Conservation (phyloP, 2,329 filamentous ascomycete species). For the Monilinia aucupariae region DNA sequence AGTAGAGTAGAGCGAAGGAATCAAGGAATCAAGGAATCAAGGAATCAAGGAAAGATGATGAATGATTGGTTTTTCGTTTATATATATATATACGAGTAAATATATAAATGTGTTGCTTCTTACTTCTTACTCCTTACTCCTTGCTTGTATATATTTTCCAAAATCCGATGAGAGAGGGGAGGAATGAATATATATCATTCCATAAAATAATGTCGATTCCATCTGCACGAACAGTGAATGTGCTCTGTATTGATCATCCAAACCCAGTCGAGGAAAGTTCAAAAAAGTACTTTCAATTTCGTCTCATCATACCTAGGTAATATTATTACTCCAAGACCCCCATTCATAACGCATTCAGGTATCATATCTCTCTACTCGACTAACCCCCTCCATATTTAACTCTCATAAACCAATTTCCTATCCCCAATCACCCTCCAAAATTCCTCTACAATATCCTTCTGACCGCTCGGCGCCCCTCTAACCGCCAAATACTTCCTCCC, state of each 20-base stretch:
- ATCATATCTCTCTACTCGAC: background rate
- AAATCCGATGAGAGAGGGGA: background rate
- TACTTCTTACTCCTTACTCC: too few relatives aligned
- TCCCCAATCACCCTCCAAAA: constrained; percentile 58
- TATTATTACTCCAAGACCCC: background rate
- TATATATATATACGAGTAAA: too few relatives aligned
- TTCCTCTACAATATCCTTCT: constrained; percentile 58
- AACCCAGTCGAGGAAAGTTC: background rate
- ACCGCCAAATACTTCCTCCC: constrained; percentile 58
- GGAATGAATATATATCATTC: background rate
- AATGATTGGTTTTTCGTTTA: too few relatives aligned
- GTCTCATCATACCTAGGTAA: background rate
- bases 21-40: too few relatives aligned
- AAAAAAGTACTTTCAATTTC: background rate
- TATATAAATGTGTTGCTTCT: too few relatives aligned
- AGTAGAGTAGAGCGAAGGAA: too few relatives aligned
- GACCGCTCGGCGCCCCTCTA: constrained; percentile 52
- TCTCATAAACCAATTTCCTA: constrained; percentile 45
- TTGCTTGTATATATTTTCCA: too few relatives aligned
- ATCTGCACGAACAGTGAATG: background rate
- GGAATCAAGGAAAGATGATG: too few relatives aligned
- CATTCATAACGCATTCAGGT: background rate
- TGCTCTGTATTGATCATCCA: background rate
- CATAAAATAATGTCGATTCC: background rate
- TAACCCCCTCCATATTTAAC: constrained; percentile 6